Evolutionary conservation across 176 grass and related monocot genomes (phyloP).

Genomic region (Zoysia japonica): DNA sequence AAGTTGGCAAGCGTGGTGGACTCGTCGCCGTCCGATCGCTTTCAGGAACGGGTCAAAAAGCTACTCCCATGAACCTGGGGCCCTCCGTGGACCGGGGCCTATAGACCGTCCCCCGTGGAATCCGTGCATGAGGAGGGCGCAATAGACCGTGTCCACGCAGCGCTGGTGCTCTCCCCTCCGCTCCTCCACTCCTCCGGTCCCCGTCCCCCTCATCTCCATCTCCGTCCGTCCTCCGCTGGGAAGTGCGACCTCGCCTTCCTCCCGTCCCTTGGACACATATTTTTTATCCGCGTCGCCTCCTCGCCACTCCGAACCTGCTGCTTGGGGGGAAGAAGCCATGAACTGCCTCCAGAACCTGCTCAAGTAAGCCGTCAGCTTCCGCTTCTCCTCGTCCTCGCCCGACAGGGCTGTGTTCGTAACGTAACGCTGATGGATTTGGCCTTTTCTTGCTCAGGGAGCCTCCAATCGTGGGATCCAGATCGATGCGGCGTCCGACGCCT

Average conservation of each 20-base stretch:
- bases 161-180: too few relatives aligned
- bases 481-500: slow-evolving; percentile 58
- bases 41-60: slow-evolving; percentile 40
- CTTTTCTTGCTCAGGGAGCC: slow-evolving; percentile 41
- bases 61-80: slow-evolving; percentile 19
- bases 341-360: slow-evolving; percentile 67
- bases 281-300: background rate
- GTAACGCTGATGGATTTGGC: slow-evolving; percentile 12
- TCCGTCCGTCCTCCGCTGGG: background rate
- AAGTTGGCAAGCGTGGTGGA: background rate
- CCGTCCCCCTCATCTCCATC: background rate
- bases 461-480: slow-evolving; percentile 54
- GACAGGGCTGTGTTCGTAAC: too few relatives aligned
- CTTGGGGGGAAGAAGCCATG: slow-evolving; percentile 34
- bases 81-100: slow-evolving; percentile 19
- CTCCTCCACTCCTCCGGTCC: background rate
- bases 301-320: background rate
- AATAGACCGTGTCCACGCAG: slow-evolving; percentile 37
- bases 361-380: slow-evolving; percentile 35
- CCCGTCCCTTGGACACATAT: slow-evolving; percentile 1
- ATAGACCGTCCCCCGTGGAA: slow-evolving; percentile 28
- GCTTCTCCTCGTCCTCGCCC: background rate
- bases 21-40: slow-evolving; percentile 35
- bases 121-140: background rate
- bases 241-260: too few relatives aligned